These are phyloP conservation scores for Trichoderma sp. DNA, from an alignment of 2,329 filamentous ascomycete genomes.

Conservation along the genomic window DNA sequence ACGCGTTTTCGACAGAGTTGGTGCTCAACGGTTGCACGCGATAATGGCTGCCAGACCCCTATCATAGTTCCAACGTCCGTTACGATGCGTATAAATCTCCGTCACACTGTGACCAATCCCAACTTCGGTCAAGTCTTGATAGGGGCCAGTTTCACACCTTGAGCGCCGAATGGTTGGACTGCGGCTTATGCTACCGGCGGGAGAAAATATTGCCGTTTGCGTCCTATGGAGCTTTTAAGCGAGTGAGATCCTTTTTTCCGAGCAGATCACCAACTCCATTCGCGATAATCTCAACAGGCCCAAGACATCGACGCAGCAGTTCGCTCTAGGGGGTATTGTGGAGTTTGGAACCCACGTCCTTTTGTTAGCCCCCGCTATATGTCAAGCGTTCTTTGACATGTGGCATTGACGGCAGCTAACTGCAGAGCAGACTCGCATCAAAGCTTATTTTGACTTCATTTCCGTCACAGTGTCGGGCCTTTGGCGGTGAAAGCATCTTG, in stretches of 20 bases:
- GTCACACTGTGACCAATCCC: not conserved
- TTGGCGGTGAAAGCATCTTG: no score
- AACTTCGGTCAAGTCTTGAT: not conserved
- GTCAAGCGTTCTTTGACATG: no score
- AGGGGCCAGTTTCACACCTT: not conserved
- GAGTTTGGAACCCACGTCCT: no score
- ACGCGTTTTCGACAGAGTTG: not conserved
- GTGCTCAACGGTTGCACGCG: not conserved
- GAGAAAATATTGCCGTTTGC: not conserved
- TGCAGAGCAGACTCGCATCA: no score
- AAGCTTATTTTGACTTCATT: no score
- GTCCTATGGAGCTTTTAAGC: not conserved
- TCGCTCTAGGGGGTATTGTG: no score
- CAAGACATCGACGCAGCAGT: no score
- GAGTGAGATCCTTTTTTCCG: not conserved
- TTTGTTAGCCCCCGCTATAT: no score
- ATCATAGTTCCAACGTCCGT: not conserved
- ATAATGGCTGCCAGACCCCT: not conserved
- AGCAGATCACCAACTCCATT: not conserved
- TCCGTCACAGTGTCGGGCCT: no score
- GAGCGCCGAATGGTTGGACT: not conserved
- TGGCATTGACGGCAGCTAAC: no score
- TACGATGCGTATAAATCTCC: not conserved
- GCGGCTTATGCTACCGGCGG: not conserved
- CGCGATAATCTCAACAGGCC: not conserved